A percentile compares a stretch with the other conserved stretches of the same genome.
These are phyloP conservation scores for Spinellus fusiger DNA, from an alignment of 192 early-diverging fungal genomes.

Conservation along the genomic window DNA sequence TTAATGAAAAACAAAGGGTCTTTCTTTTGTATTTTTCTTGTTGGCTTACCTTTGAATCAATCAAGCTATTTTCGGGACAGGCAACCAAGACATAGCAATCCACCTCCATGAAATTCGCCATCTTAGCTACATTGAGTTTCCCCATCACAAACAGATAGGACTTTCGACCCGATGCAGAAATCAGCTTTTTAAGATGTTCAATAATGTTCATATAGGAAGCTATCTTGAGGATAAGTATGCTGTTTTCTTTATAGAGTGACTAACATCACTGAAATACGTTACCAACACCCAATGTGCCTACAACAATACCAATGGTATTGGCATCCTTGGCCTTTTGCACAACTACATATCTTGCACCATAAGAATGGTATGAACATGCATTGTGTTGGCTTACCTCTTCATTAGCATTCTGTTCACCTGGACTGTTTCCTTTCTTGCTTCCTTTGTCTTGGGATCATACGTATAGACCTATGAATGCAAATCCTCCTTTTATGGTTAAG, in stretches of 20 bases:
- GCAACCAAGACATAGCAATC: constrained; percentile 88
- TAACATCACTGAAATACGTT: constrained; percentile 22
- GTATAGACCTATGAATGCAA: constrained; percentile 43
- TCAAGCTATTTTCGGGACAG: constrained; percentile 91
- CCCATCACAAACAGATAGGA: constrained; percentile 59
- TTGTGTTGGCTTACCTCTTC: constrained; percentile 35
- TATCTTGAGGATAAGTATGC: constrained; percentile 13
- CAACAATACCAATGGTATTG: constrained; percentile 88
- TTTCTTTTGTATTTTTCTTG: not conserved
- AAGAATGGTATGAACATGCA: not conserved
- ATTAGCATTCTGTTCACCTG: constrained; percentile 54
- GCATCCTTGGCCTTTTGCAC: constrained; percentile 92
- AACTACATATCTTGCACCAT: constrained; percentile 56
- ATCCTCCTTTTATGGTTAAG: not conserved
- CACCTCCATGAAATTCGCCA: constrained; percentile 96
- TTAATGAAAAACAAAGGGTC: not conserved
- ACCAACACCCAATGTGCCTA: constrained; percentile 93
- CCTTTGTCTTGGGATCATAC: constrained; percentile 59
- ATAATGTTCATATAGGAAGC: constrained; percentile 84
- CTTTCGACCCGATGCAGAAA: constrained; percentile 70
- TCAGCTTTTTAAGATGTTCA: constrained; percentile 68
- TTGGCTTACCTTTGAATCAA: constrained; percentile 61
- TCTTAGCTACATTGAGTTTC: constrained; percentile 91
- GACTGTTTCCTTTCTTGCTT: constrained; percentile 48
- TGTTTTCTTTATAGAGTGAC: not conserved